Conservation (phyloP, 2,329 filamentous ascomycete genomes). For the Aspergillus felis region DNA sequence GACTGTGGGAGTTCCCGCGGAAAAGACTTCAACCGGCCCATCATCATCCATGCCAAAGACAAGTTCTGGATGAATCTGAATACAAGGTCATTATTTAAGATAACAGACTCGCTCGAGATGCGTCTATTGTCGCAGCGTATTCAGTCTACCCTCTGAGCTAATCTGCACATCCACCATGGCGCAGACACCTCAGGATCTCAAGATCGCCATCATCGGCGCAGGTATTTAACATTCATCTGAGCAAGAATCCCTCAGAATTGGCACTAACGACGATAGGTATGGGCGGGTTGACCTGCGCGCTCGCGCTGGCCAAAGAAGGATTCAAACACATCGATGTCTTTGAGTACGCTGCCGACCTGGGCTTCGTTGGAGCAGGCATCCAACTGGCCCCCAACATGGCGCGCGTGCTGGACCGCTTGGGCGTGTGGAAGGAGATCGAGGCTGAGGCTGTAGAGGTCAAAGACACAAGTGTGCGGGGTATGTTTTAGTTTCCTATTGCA, state of each 20-base stretch:
- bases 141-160: not conserved
- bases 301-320: slow-evolving; percentile 71
- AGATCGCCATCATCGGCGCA: slow-evolving; percentile 48
- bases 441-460: slow-evolving; percentile 67
- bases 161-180: not conserved
- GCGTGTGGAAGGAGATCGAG: slow-evolving; percentile 68
- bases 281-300: slow-evolving; percentile 69
- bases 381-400: slow-evolving; percentile 81
- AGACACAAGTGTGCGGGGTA: slow-evolving; percentile 68
- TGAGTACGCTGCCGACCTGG: slow-evolving; percentile 67
- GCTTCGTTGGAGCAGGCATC: slow-evolving; percentile 81
- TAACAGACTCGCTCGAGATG: not conserved
- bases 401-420: slow-evolving; percentile 67
- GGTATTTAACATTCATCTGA: slow-evolving; percentile 16
- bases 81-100: not conserved
- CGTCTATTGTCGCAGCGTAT: not conserved
- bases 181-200: slow-evolving; percentile 24
- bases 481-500: slow-evolving; percentile 13
- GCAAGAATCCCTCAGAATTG: not conserved
- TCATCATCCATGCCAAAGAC: not conserved
- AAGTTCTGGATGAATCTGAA: not conserved
- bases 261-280: slow-evolving; percentile 48
- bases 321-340: slow-evolving; percentile 71
- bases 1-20: not conserved
- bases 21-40: not conserved